Conservation (phyloP, 2,329 filamentous ascomycete species). For the Plectosphaerella cucumerina region DNA sequence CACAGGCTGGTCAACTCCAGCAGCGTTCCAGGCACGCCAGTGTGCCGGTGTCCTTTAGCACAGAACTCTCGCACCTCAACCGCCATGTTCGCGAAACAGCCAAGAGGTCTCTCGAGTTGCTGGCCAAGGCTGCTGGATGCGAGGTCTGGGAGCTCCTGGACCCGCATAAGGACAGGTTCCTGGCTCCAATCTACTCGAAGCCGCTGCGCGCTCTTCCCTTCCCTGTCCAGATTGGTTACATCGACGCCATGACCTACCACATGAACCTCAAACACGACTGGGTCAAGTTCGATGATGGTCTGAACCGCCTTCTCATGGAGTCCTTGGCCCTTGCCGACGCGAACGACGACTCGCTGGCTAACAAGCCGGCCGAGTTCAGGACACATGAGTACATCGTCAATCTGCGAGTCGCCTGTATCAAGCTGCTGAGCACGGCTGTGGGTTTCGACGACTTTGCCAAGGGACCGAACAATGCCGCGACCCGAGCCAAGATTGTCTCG, state of each 20-base stretch:
- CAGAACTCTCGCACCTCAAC: conserved; percentile 92
- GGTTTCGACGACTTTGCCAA: conserved; percentile 87
- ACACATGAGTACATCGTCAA: conserved; percentile 95
- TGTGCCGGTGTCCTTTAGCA: conserved; percentile 80
- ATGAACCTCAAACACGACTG: conserved; percentile 85
- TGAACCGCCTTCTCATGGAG: conserved; percentile 88
- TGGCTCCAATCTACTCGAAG: conserved; percentile 94
- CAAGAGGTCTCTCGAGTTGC: conserved; percentile 72
- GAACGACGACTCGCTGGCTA: conserved; percentile 84
- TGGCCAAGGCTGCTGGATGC: conserved; percentile 72
- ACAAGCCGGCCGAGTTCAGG: conserved; percentile 90
- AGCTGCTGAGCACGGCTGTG: conserved; percentile 89
- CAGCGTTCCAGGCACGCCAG: conserved; percentile 60
- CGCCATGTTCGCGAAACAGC: conserved; percentile 87
- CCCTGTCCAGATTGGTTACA: conserved; percentile 93
- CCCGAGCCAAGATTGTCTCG: conserved; percentile 71
- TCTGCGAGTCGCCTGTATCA: conserved; percentile 88
- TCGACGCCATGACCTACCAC: conserved; percentile 95
- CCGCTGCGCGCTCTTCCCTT: conserved; percentile 90
- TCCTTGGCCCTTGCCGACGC: conserved; percentile 91
- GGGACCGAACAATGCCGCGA: conserved; percentile 58
- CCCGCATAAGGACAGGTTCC: conserved; percentile 82
- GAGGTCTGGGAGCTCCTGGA: conserved; percentile 85
- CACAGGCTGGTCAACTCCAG: conserved; percentile 38
- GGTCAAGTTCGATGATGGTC: conserved; percentile 84